Conservation (phyloP, 1,284 basidiomycete species). For the Ceratobasidium sp. region DNA sequence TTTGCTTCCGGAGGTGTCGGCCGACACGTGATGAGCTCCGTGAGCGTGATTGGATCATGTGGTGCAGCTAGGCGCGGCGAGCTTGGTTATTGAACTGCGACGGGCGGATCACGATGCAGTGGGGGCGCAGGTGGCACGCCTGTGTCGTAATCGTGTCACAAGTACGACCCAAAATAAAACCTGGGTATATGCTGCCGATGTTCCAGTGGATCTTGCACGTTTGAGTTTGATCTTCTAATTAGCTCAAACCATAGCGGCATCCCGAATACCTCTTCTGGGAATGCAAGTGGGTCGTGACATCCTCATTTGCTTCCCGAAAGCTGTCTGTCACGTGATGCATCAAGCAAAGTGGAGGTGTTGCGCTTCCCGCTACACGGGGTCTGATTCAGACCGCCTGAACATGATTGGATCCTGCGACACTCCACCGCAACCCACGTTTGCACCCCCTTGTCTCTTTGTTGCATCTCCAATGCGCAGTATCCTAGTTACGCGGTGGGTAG, state of each 20-base stretch:
- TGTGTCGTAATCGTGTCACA: background rate
- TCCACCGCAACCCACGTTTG: constrained; percentile 5
- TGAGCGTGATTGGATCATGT: constrained; percentile 23
- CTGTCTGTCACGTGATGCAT: no score
- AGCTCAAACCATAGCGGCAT: background rate
- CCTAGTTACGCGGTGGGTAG: constrained; percentile 30
- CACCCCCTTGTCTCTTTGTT: background rate
- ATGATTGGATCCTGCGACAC: background rate
- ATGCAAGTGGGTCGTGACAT: no score
- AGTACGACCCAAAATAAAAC: no score
- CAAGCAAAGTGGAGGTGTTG: no score
- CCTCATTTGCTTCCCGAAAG: no score
- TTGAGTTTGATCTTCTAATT: constrained; percentile 16
- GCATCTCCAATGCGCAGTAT: background rate
- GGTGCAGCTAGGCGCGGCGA: background rate
- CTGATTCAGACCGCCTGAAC: no score
- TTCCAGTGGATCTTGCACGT: background rate
- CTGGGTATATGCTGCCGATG: background rate
- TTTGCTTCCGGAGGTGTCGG: constrained; percentile 40
- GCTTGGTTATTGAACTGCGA: background rate
- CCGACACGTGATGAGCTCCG: constrained; percentile 30
- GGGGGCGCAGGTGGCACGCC: background rate
- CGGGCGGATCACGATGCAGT: constrained; percentile 36
- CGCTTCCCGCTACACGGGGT: no score
- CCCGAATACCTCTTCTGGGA: no score